Percentiles rank a stretch among this genome's conserved stretches.
Evolutionary conservation across 139 green algal genomes (phyloP).

Genomic region (Desmodesmus armatus): DNA sequence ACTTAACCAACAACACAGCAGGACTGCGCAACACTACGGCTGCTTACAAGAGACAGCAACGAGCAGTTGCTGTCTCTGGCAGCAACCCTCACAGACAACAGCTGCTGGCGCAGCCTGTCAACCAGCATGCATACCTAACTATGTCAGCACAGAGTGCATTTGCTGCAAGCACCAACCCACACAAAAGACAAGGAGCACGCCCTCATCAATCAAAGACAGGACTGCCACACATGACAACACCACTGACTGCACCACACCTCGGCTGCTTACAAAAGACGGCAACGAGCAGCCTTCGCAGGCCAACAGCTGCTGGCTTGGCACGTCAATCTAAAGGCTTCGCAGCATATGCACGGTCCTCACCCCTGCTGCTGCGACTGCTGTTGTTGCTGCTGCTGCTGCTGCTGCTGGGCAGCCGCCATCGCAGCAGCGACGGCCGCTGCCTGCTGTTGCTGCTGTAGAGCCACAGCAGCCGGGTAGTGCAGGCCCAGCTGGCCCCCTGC

Average conservation of each 20-base stretch:
- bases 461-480: not conserved
- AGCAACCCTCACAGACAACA: not conserved
- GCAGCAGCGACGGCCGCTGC: not conserved
- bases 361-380: not conserved
- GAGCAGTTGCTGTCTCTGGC: too few relatives aligned
- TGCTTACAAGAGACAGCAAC: too few relatives aligned
- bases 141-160: not conserved
- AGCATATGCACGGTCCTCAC: too few relatives aligned
- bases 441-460: not conserved
- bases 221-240: not conserved
- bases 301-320: too few relatives aligned
- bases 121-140: not conserved
- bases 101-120: not conserved
- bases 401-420: slow-evolving; percentile 7
- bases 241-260: too few relatives aligned
- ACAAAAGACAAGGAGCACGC: too few relatives aligned
- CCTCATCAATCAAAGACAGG: not conserved
- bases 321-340: too few relatives aligned
- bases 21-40: too few relatives aligned
- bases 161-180: too few relatives aligned
- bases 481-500: not conserved
- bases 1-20: too few relatives aligned
- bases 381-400: slow-evolving; percentile 24
- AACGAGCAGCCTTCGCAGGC: too few relatives aligned
- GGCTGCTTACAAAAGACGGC: too few relatives aligned